Evolutionary conservation across 805 yeast species (phyloP), one percentile per base, ranked within the genome.

Genomic region (Candida broadrunensis): DNA sequence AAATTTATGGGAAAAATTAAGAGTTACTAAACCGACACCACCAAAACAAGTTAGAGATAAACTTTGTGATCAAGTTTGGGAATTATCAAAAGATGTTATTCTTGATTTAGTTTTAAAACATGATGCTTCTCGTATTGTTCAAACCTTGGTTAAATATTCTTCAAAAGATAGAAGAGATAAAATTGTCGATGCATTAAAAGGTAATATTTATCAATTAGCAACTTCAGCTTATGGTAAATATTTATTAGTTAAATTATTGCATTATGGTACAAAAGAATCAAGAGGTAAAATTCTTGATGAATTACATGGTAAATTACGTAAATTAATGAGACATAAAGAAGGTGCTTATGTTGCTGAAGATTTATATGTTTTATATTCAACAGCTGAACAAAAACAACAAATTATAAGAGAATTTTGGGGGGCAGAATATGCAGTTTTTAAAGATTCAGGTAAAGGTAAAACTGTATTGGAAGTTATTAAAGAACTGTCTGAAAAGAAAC

Each of bases 261-360:
- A 90, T 65, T 91, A 91, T 63, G 99, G 99, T 5, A 78, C 91
- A 5, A 88, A 83, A 57, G 82, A 83, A 23, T 80, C 90, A 1
- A 77, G 96, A 54, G 84, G 80, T 39, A 51, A 79, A 27, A 84
- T 91, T 42, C 74, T 90, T 42, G 76, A 83, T 56, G 97, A 89
- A 67, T 74, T 91, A 50, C 96, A 89, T 57, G 99, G 99, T 37
- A 83, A 83, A 53, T 78, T 88, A 55, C 77, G 97, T 61, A 91
- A 88, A 65, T 72, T 91, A 43, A 88, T 91, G 93, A 82, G 95
- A 72, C 97, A 91, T 67, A 84, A 86, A 69, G 98, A 91, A 73
- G 99, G 97, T 66, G 98, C 98, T 12, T 89, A 91, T 56, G 98
- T 91, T 30, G 89, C 90, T 49, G 98, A 91, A 66, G 99, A 91